Base-by-base conservation (phyloP, 2,329 filamentous ascomycete genomes). In the Cryoendolithus antarcticus region DNA sequence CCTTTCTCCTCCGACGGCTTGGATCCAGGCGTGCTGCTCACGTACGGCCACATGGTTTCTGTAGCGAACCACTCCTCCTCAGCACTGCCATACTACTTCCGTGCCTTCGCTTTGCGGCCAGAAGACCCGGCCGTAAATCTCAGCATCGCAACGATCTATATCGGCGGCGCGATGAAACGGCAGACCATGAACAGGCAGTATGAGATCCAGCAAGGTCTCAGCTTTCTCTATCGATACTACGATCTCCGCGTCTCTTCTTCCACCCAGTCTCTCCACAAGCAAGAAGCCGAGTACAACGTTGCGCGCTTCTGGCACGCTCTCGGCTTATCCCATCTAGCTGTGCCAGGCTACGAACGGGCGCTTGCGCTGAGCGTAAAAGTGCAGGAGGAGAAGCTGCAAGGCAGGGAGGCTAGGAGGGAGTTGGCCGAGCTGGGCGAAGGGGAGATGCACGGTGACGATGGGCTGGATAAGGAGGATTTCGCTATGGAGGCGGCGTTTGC, bases 171-270 rank as follows among this genome's bases (percentile, higher is more conserved):
- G 1, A 72, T 95, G 54, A 95, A 96, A 59, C 75, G 89, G 2
- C 85, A 93, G 59, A 79, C 82, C 0, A 85, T 89, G 35, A 96
- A 96, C 56, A 71, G 91, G 2, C 89, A 96, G 56, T 89, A 84
- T 54, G 75, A 86, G 31, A 77, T 95, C 32, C 70, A 85, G 47
- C 88, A 96, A 58, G 91, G 86, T 0, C 71, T 95, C 37, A 69
- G 79, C 0, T 95, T 94, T 52, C 62, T 96, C 41, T 75, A 80
- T 41, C 67, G 75, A 29, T 93, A 93, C 61, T 80, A 82, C 48
- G 68, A 75, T 2, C 56, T 75, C 19, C 70, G 82, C 19, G 64
- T 12, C 63, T 79, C 19, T 21, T 21, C 19, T 21, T 50, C 62
- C 68, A 35, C 81, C 10, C 10, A 13, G 30, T n/a, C 12, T n/a